Percentiles rank a stretch among this genome's conserved stretches.
Evolutionary conservation across 805 yeast species (phyloP).

Genomic region (Ogataea thermomethanolica): DNA sequence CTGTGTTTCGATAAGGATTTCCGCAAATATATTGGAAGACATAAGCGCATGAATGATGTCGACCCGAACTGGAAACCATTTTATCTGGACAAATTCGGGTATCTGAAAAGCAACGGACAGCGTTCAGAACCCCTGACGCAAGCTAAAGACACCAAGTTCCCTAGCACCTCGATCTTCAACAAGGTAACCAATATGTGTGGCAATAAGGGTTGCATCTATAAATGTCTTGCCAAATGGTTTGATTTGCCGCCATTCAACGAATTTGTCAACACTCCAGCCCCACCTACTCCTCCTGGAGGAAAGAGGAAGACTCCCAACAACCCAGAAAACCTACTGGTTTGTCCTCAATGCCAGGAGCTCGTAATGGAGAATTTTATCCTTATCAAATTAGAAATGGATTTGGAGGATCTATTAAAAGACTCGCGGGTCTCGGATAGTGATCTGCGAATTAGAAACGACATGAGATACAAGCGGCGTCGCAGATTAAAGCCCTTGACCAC

Average conservation of each 20-base stretch:
- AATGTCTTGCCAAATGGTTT: conserved; percentile 34
- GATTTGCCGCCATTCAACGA: conserved; percentile 36
- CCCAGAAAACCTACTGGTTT: conserved; percentile 33
- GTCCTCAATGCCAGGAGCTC: conserved; percentile 29
- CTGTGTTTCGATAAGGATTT: conserved; percentile 27
- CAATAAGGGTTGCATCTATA: conserved; percentile 25
- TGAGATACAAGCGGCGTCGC: conserved; percentile 31
- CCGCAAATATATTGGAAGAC: conserved; percentile 25
- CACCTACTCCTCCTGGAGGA: conserved; percentile 34
- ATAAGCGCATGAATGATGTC: conserved; percentile 10
- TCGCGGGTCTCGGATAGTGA: conserved; percentile 13
- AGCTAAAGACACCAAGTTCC: conserved; percentile 26
- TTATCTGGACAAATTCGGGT: conserved; percentile 29
- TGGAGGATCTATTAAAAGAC: conserved; percentile 27
- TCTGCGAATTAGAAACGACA: conserved; percentile 25
- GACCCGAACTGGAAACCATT: conserved; percentile 29
- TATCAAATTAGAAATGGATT: conserved; percentile 29
- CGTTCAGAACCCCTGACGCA: conserved; percentile 5
- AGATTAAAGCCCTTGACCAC: conserved; percentile 20
- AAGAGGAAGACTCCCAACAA: conserved; percentile 23
- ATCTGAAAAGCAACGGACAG: conserved; percentile 17
- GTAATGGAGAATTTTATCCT: conserved; percentile 29
- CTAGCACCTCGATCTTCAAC: conserved; percentile 30
- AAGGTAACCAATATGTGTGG: conserved; percentile 26
- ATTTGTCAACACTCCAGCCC: conserved; percentile 31